phyloP scores from a whole-genome alignment of 371 early-diverging fungal genomes.

The Mucor mucedo region DNA sequence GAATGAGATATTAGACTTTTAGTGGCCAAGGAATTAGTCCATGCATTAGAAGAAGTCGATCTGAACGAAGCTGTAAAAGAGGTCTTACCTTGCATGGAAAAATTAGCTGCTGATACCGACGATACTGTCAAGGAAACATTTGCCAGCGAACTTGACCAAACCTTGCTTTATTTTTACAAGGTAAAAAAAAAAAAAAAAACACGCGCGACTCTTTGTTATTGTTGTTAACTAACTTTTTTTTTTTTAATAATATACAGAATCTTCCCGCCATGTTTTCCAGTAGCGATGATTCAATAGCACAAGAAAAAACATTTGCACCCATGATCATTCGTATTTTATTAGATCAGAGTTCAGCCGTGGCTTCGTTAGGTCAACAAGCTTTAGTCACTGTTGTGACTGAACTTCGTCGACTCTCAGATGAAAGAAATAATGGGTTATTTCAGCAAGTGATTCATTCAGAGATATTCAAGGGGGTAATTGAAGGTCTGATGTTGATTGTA shows the following conservation, averaged over 20 bases:
- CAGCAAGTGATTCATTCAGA: slow-evolving; percentile 56
- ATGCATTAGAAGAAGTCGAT: slow-evolving; percentile 46
- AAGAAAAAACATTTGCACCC: slow-evolving; percentile 42
- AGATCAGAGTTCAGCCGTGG: slow-evolving; percentile 52
- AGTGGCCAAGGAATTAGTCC: slow-evolving; percentile 30
- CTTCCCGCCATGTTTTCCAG: slow-evolving; percentile 22
- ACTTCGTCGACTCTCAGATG: slow-evolving; percentile 33
- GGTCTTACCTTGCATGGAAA: slow-evolving; percentile 53
- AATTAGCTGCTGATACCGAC: slow-evolving; percentile 51
- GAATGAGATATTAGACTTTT: slow-evolving; percentile 14
- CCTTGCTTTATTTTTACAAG: slow-evolving; percentile 57
- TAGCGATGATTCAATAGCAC: slow-evolving; percentile 14
- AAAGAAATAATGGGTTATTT: slow-evolving; percentile 17
- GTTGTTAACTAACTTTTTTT: neutral
- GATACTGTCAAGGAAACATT: slow-evolving; percentile 59
- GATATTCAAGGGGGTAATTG: slow-evolving; percentile 56
- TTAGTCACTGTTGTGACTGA: slow-evolving; percentile 54
- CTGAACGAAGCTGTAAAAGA: slow-evolving; percentile 52
- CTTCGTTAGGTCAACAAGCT: slow-evolving; percentile 50
- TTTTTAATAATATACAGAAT: slow-evolving; percentile 9
- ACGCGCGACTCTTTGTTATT: neutral
- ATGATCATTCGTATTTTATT: slow-evolving; percentile 47
- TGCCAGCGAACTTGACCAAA: slow-evolving; percentile 56
- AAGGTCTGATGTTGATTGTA: slow-evolving; percentile 49
- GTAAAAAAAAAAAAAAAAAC: slow-evolving; percentile 22